A percentile compares a stretch with the other conserved stretches of the same genome.
These are phyloP conservation scores for Talaromyces ruber DNA, from an alignment of 495 filamentous ascomycete genomes.

Conservation along the genomic window DNA sequence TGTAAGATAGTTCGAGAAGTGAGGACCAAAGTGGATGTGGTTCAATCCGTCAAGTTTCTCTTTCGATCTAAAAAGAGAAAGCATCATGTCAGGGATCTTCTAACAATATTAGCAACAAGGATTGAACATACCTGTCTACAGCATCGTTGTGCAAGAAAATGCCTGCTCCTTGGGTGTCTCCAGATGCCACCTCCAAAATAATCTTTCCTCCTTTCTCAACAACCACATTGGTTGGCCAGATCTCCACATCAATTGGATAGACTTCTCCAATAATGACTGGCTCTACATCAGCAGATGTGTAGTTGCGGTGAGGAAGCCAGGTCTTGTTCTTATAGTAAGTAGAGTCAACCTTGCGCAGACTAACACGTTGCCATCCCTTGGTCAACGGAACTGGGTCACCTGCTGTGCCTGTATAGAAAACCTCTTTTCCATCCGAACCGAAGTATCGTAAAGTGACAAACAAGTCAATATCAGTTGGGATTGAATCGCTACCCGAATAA, in stretches of 20 bases:
- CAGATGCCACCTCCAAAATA: constrained; percentile 42
- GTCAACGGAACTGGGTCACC: constrained; percentile 24
- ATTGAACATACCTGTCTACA: background rate
- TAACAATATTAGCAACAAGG: background rate
- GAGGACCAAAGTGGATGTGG: constrained; percentile 5
- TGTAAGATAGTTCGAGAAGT: background rate
- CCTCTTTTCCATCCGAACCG: constrained; percentile 42
- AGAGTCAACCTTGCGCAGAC: constrained; percentile 42
- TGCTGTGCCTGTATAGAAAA: constrained; percentile 54
- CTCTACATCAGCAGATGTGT: constrained; percentile 40
- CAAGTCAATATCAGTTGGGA: constrained; percentile 52
- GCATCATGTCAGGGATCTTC: background rate
- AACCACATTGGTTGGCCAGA: constrained; percentile 57
- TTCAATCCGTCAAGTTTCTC: constrained; percentile 6
- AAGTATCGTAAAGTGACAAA: constrained; percentile 58
- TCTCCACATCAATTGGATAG: constrained; percentile 49
- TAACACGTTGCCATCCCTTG: constrained; percentile 35
- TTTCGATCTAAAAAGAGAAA: background rate
- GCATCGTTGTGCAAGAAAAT: constrained; percentile 5
- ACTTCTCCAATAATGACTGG: constrained; percentile 37
- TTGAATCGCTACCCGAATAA: constrained; percentile 9
- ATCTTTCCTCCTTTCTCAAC: constrained; percentile 38
- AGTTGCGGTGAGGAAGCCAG: constrained; percentile 48
- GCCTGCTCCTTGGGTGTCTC: constrained; percentile 33
- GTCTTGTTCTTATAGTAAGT: constrained; percentile 20